Evolutionary conservation across 106 monocot species (phyloP).

Genomic region (Phalaenopsis aphrodite): DNA sequence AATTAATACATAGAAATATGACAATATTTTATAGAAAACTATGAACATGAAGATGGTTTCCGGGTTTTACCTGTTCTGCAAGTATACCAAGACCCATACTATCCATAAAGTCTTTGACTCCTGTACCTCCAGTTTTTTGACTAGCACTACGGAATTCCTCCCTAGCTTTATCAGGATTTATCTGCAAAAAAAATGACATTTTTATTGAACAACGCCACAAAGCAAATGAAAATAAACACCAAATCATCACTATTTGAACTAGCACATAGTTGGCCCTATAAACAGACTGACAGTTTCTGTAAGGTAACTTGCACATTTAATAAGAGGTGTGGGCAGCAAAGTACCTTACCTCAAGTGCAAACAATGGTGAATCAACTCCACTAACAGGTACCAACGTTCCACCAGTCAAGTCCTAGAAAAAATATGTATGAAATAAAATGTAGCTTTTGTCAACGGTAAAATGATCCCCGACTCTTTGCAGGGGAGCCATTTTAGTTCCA

Average conservation of each 20-base stretch:
- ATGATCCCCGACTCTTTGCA: too few relatives aligned
- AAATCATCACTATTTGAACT: not conserved
- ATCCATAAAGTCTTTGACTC: constrained; percentile 98
- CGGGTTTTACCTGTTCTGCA: constrained; percentile 73
- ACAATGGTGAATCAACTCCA: constrained; percentile 75
- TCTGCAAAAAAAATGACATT: constrained; percentile 30
- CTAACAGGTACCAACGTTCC: constrained; percentile 85
- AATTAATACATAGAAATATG: not conserved
- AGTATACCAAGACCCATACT: constrained; percentile 96
- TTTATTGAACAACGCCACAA: not conserved
- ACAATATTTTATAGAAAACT: not conserved
- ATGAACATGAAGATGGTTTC: not conserved
- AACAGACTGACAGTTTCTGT: not conserved
- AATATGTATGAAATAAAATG: not conserved
- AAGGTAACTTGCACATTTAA: not conserved
- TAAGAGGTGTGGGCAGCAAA: not conserved
- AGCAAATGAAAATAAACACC: not conserved
- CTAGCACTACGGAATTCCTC: constrained; percentile 84
- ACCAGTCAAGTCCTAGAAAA: constrained; percentile 74
- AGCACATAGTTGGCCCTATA: not conserved
- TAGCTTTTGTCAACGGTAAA: not conserved
- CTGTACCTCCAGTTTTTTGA: constrained; percentile 67
- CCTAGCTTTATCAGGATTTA: constrained; percentile 93
- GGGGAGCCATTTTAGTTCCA: too few relatives aligned
- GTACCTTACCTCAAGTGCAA: constrained; percentile 75